phyloP scores from a whole-genome alignment of 257 asterid genomes.

The Solanum dulcamara region DNA sequence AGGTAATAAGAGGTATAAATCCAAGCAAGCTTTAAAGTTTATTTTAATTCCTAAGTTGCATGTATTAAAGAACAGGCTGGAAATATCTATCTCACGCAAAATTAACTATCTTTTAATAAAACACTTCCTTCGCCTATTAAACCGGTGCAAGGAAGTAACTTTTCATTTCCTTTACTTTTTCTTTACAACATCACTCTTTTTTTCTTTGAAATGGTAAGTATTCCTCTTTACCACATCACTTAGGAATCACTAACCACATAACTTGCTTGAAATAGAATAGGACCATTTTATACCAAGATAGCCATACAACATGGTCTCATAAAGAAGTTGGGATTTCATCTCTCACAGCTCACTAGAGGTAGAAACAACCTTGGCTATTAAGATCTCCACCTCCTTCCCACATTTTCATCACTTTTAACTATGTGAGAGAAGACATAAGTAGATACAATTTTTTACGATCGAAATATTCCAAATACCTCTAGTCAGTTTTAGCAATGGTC shows the following conservation, averaged over 20 bases:
- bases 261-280: neutral
- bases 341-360: neutral
- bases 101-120: neutral
- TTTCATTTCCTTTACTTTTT: neutral
- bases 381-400: neutral
- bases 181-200: neutral
- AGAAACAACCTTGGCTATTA: neutral
- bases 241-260: neutral
- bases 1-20: neutral
- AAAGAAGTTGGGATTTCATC: neutral
- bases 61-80: neutral
- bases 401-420: neutral
- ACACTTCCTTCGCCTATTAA: neutral
- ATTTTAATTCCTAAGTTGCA: neutral
- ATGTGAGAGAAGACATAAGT: neutral
- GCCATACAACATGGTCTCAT: neutral
- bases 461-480: neutral
- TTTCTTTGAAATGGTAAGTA: neutral
- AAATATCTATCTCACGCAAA: neutral
- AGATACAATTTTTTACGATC: neutral
- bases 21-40: neutral
- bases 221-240: neutral
- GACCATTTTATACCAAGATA: neutral
- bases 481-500: neutral
- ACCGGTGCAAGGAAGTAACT: neutral